Conservation (phyloP, 345 rosid species). For the Corchorus capsularis region DNA sequence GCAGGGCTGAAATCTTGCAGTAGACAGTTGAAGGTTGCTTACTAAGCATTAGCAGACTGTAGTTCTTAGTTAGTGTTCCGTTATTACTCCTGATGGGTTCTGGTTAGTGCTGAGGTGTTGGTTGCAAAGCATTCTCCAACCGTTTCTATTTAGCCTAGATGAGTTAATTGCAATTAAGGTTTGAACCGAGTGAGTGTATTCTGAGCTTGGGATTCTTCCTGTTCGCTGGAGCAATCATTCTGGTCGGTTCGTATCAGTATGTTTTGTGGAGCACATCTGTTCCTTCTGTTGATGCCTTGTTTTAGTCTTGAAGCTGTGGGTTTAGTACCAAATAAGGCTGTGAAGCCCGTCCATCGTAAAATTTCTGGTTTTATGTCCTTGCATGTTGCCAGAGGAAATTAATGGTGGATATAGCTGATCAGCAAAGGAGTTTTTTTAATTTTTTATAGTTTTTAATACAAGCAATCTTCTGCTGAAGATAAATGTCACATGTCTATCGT, state of each 20-base stretch:
- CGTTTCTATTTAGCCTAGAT: slow-evolving; percentile 37
- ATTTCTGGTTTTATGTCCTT: slow-evolving; percentile 29
- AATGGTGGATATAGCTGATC: slow-evolving; percentile 41
- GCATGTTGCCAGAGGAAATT: slow-evolving; percentile 31
- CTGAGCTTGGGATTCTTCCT: slow-evolving; percentile 38
- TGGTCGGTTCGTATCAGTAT: slow-evolving; percentile 43
- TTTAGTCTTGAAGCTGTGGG: slow-evolving; percentile 38
- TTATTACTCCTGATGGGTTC: slow-evolving; percentile 39
- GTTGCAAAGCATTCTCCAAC: slow-evolving; percentile 29
- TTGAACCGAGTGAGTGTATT: slow-evolving; percentile 40
- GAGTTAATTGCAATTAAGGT: slow-evolving; percentile 34
- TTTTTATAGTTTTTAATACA: slow-evolving; percentile 29
- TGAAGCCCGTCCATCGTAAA: slow-evolving; percentile 45
- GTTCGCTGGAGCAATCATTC: slow-evolving; percentile 36
- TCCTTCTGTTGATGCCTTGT: slow-evolving; percentile 34
- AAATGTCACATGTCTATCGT: slow-evolving; percentile 42
- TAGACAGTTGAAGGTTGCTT: slow-evolving; percentile 39
- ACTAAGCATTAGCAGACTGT: slow-evolving; percentile 40
- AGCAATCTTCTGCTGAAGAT: slow-evolving; percentile 33
- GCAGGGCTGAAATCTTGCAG: slow-evolving; percentile 65
- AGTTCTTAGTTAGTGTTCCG: slow-evolving; percentile 30
- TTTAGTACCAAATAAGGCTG: slow-evolving; percentile 55
- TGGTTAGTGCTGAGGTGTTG: slow-evolving; percentile 34
- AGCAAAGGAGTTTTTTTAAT: slow-evolving; percentile 27
- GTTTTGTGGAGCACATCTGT: slow-evolving; percentile 34